These are phyloP conservation scores for Schwanniomyces yamadae DNA, from an alignment of 805 yeast species.

Conservation along the genomic window DNA sequence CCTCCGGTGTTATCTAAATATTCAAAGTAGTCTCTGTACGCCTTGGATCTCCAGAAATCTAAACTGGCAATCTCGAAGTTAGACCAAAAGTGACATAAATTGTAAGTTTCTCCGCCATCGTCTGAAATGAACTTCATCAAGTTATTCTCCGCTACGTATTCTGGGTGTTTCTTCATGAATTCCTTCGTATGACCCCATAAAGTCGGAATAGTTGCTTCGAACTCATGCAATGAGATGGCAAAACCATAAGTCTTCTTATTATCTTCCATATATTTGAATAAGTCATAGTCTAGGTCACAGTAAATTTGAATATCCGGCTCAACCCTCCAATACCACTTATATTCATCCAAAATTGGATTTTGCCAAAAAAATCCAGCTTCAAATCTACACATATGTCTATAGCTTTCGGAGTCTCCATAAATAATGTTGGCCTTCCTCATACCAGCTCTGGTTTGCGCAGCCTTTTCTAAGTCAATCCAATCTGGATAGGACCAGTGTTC, in stretches of 20 bases:
- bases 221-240: slow-evolving; percentile 80
- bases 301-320: slow-evolving; percentile 80
- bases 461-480: slow-evolving; percentile 76
- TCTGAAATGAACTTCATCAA: slow-evolving; percentile 68
- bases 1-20: slow-evolving; percentile 80
- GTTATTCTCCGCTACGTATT: slow-evolving; percentile 60
- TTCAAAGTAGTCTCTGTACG: slow-evolving; percentile 70
- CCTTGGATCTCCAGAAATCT: slow-evolving; percentile 71
- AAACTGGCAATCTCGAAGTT: slow-evolving; percentile 81
- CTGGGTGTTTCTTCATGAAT: slow-evolving; percentile 60
- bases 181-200: slow-evolving; percentile 77
- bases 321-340: slow-evolving; percentile 92
- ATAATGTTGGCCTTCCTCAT: slow-evolving; percentile 59
- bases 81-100: slow-evolving; percentile 89
- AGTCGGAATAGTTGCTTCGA: slow-evolving; percentile 80
- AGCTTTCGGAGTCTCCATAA: slow-evolving; percentile 73
- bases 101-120: slow-evolving; percentile 67
- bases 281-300: slow-evolving; percentile 86
- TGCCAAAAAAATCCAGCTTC: slow-evolving; percentile 88
- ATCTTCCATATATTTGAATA: slow-evolving; percentile 76
- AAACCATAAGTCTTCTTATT: slow-evolving; percentile 83
- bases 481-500: slow-evolving; percentile 88
- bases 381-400: slow-evolving; percentile 91
- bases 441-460: slow-evolving; percentile 57
- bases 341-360: slow-evolving; percentile 71